Base-by-base conservation (phyloP, 768 basidiomycete genomes). In the Suillus alpinus region DNA sequence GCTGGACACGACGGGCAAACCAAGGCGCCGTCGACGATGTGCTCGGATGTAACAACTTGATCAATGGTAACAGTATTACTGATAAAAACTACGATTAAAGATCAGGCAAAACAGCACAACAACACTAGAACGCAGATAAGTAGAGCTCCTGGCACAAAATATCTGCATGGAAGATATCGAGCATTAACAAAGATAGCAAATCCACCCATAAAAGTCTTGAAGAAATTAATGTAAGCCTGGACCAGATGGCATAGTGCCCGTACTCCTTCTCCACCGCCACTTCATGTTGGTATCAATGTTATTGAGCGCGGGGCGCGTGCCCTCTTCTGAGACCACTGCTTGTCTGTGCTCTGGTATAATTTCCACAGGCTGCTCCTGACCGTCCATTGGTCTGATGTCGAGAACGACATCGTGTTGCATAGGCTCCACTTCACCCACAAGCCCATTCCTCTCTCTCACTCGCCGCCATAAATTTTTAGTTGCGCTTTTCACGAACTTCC, bases 401-500 rank as follows among this genome's bases (percentile, higher is more conserved):
- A 65, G 29, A 56, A 64, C 37, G 55, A 46, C 61, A 37, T 63
- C 59, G 43, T 29, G 37, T 13, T 59, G 46, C 57, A 58, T 63
- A 18, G 51, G 58, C 8, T 65, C 66, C 16, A 58, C 66, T 37
- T 64, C 61, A 18, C 47, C 60, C 23, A n/a, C 62, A 5, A 39
- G 46, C 6, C 47, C 68, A 52, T 68, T 67, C 52, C 76, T 70
- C 70, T 76, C 80, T 58, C 78, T 78, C 56, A 85, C 72, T 68
- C 76, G 80, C 67, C 71, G 78, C 85, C 84, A 86, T 23, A 76
- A 56, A 23, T 51, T 65, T 46, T 58, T 64, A 47, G 68, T 52
- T 18, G 82, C 78, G 37, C 69, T 82, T 69, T 81, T 85, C 59
- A 86, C 70, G 61, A 83, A 71, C 72, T 71, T 81, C 59, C 84